Evolutionary conservation across 495 filamentous ascomycete species (phyloP).

Genomic region (Hyaloscypha variabilis): DNA sequence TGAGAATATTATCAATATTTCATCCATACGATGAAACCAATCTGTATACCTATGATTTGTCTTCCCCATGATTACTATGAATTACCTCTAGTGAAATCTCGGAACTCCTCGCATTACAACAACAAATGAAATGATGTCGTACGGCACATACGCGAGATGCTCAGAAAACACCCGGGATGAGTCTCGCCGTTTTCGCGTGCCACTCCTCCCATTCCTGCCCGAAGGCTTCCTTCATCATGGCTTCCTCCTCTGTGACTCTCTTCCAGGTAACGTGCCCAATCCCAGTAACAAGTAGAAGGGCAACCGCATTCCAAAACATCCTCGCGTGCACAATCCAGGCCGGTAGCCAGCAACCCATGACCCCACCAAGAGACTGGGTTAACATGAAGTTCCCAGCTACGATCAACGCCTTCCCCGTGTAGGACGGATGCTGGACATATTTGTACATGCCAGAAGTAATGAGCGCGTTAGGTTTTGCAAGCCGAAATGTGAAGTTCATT

Average conservation of each 20-base stretch:
- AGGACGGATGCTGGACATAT: conserved; percentile 54
- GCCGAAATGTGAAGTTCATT: conserved; percentile 48
- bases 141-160: too few species aligned
- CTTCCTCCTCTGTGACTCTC: conserved; percentile 25
- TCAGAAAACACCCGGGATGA: conserved; percentile 31
- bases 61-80: too few species aligned
- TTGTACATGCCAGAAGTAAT: conserved; percentile 46
- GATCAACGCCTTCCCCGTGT: conserved; percentile 35
- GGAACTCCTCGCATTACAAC: too few species aligned
- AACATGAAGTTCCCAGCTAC: conserved; percentile 9
- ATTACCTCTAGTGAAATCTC: too few species aligned
- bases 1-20: too few species aligned
- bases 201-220: conserved; percentile 27
- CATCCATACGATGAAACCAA: too few species aligned
- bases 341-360: conserved; percentile 23
- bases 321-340: not conserved
- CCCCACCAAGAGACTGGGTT: conserved; percentile 10
- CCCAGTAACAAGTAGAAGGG: not conserved
- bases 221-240: conserved; percentile 24
- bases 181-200: conserved; percentile 23
- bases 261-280: not conserved
- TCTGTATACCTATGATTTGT: too few species aligned
- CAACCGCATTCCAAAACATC: conserved; percentile 12
- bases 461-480: conserved; percentile 44
- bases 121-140: too few species aligned